Evolutionary conservation across 495 filamentous ascomycete genomes (phyloP), one percentile per base, ranked within the genome.

Genomic region (Amniculicola lignicola): DNA sequence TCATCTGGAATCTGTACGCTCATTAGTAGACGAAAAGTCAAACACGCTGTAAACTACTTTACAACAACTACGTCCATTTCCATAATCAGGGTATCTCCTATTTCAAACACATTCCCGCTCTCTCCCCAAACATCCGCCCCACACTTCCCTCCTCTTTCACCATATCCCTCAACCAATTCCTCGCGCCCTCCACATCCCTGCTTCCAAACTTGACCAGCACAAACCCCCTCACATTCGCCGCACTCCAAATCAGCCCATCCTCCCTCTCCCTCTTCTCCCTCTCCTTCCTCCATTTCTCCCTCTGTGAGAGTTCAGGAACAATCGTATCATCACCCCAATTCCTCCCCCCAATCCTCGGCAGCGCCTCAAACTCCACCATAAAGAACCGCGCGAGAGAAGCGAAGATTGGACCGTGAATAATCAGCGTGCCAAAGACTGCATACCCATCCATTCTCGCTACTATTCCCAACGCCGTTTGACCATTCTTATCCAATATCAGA

Each of bases 141-240:
- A 88, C 72, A 38, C 72, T 84, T 0, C 79, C 82, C 59, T 85
- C 81, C 42, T 79, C 72, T 21, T 67, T 70, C 27, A 88, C 62
- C 59, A 87, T 72, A 4, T 65, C 68, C 15, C 74, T 75, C 41
- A 88, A 63, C 82, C 85, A 88, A 35, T 71, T 67, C 57, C 77
- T 78, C 29, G 80, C 83, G 1, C 81, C 78, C 51, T 87, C 82
- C 28, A 86, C 76, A 39, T 78, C 78, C 56, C 65, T 69, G 1
- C 83, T 84, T 3, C 79, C 79, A 66, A 96, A 93, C 72, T 96
- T 98, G 21, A 96, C 85, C 18, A 96, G 76, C 7, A 91, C 83
- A 61, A 89, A 95, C 1, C 89, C 89, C 6, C 91, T 79, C 23
- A 95, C 82, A 28, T 77, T 79, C 19, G 90, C 86, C 14, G 88